A percentile compares a stretch with the other conserved stretches of the same genome.
phyloP scores from a whole-genome alignment of 106 monocot species.

The Dendrobium nobile region DNA sequence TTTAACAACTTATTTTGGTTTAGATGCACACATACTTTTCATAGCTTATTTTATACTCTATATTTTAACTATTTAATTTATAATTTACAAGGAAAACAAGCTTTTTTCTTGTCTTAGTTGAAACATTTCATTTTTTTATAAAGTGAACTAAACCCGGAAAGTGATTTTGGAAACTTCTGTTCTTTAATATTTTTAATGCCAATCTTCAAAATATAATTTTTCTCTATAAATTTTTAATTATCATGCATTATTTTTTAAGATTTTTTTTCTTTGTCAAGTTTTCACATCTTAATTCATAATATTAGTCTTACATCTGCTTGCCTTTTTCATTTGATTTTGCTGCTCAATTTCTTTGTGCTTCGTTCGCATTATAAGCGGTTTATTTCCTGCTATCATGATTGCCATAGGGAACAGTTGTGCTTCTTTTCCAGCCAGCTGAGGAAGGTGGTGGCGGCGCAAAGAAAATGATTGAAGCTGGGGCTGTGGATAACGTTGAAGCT shows the following conservation, averaged over 20 bases:
- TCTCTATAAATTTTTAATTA: neutral
- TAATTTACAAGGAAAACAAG: too few relatives aligned
- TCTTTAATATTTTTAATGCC: neutral
- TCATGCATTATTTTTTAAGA: neutral
- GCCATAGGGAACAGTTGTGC: slow-evolving; percentile 74
- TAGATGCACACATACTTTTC: too few relatives aligned
- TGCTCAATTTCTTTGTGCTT: neutral
- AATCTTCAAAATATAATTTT: neutral
- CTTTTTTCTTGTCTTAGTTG: too few relatives aligned
- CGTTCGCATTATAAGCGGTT: neutral
- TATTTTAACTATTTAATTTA: too few relatives aligned
- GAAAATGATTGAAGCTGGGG: slow-evolving; percentile 86
- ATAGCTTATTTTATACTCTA: too few relatives aligned
- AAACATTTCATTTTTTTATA: neutral
- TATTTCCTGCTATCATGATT: neutral
- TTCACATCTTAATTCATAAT: neutral
- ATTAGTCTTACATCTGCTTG: neutral
- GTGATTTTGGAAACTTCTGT: neutral
- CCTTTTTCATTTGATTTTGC: neutral
- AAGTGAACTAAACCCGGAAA: neutral
- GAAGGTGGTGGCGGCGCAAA: slow-evolving; percentile 86
- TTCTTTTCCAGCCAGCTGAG: slow-evolving; percentile 96
- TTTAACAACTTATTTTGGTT: too few relatives aligned
- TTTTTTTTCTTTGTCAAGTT: neutral
- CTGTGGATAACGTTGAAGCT: slow-evolving; percentile 70